Evolutionary conservation across 1,284 basidiomycete species (phyloP).

Genomic region (Austropuccinia psidii): DNA sequence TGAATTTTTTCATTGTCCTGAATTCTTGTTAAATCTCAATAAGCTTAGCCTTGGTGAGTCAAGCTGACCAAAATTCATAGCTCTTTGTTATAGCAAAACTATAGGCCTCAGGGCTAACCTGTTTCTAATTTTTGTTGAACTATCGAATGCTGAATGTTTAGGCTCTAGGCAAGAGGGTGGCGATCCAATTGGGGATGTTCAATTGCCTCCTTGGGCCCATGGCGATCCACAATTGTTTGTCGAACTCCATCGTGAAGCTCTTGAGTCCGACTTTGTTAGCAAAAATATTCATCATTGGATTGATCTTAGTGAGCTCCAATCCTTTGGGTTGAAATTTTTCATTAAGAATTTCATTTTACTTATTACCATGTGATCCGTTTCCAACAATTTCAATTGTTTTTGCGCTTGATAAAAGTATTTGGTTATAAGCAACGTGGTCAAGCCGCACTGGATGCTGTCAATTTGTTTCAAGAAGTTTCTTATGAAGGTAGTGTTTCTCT

Average conservation of each 20-base stretch:
- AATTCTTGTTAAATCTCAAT: conserved; percentile 52
- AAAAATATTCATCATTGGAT: conserved; percentile 82
- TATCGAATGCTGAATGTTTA: too few species aligned
- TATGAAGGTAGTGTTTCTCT: conserved; percentile 59
- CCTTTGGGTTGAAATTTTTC: conserved; percentile 54
- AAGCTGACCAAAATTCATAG: conserved; percentile 12
- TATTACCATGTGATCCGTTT: background rate
- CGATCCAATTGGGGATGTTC: conserved; percentile 76
- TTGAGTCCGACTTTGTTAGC: conserved; percentile 84
- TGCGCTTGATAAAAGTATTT: too few species aligned
- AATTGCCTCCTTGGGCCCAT: conserved; percentile 83
- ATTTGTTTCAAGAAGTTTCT: conserved; percentile 87
- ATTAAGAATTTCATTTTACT: conserved; percentile 48
- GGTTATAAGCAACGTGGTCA: conserved; percentile 43
- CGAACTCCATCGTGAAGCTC: conserved; percentile 70
- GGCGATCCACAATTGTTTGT: conserved; percentile 77
- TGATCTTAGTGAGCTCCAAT: conserved; percentile 60
- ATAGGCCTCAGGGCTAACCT: too few species aligned
- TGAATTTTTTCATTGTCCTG: conserved; percentile 65
- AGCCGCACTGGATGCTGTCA: conserved; percentile 56
- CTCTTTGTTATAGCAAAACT: conserved; percentile 57
- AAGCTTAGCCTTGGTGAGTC: conserved; percentile 61
- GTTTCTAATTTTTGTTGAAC: too few species aligned
- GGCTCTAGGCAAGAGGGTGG: conserved; percentile 76
- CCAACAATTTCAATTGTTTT: conserved; percentile 3